Evolutionary conservation across 2,329 filamentous ascomycete genomes (phyloP), one percentile per base, ranked within the genome.

Genomic region (Myriosclerotinia scirpicola): DNA sequence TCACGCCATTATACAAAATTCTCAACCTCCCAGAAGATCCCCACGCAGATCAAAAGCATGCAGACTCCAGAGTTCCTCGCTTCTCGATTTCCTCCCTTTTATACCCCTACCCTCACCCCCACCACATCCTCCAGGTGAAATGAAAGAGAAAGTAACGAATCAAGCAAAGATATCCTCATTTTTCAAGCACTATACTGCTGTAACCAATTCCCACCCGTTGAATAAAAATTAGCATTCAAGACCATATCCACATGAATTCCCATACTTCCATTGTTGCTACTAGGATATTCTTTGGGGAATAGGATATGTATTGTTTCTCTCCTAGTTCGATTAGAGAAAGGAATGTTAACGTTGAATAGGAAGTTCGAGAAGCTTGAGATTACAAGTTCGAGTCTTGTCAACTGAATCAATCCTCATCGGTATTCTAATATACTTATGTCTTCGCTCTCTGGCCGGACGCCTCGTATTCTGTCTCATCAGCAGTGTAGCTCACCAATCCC

Each of bases 401-500:
- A 86, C 2, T 84, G 2, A n/a, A 9, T 6, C 53, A n/a, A 9
- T 6, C 53, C 20, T 54, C 85, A 11, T 79, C n/a, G n/a, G n/a
- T n/a, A n/a, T n/a, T n/a, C 86, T 90, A 7, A 87, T 90, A 59
- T 90, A 84, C 73, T 83, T 83, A 3, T 90, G 87, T 69, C 79
- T 90, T 1, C 81, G 83, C 65, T 83, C 78, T 22, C 80, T 90
- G 17, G 87, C 87, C 0, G 83, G 85, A 71, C 79, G 86, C 53
- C 82, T 82, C 64, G 87, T 86, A 0, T 90, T 90, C 71, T 88
- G 88, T 0, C 77, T 91, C 0, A 79, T 91, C 72, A 81, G 90
- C 81, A 85, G 84, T 46, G 87, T 86, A 94, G 94, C 1, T 84
- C 90, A 0, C 93, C 94, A 0, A 88, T 89, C 11, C 92, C 93